Evolutionary conservation across 139 green algal species (phyloP), one percentile per base, ranked within the genome.

Genomic region (Chlorella ohadii): DNA sequence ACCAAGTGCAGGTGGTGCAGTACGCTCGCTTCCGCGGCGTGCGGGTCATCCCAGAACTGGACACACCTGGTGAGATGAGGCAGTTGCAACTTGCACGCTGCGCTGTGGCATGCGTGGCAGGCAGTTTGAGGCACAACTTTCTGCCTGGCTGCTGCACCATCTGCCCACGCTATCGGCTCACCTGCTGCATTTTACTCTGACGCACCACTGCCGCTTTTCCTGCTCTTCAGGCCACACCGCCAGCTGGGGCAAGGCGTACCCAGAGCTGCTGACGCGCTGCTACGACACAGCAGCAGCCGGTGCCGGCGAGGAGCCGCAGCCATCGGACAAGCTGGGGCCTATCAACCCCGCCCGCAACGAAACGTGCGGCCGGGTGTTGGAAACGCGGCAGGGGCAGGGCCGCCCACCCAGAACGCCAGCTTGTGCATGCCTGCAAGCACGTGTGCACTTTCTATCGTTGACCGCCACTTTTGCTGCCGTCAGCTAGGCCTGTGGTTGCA

Each of bases 1-100:
- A 91, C 59, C 56, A 91, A 25, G 55, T 12, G 31, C 67, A 82
- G 5, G 81, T 95, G 51, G 82, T 93, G 55, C n/a, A 34, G 23
- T 94, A 91, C 72, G 92, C 91, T 1, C 70, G 64, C 12, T 51
- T 51, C 23, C 75, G 90, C 17, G 92, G 92, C 39, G 90, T 95
- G 38, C 56, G 89, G 12, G 88, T 95, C 27, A 82, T 95, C 25
- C 84, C 86, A 2, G 92, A 95, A 70, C 79, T 94, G 39, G 92
- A 95, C 85, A 89, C 75, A 5, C 92, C 92, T 34, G 75, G 75
- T 81, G 75, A 4, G n/a, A 57, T 11, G 27, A 0, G 33, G 15
- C 3, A 13, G 33, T 44, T 27, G 33, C 1, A 51, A 9, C 7
- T 51, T 51, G 44, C 44, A 51, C 44, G 44, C n/a, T n/a, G n/a